Evolutionary conservation across 2,329 filamentous ascomycete species (phyloP), one percentile per base, ranked within the genome.

Genomic region (Diplodia mutila): DNA sequence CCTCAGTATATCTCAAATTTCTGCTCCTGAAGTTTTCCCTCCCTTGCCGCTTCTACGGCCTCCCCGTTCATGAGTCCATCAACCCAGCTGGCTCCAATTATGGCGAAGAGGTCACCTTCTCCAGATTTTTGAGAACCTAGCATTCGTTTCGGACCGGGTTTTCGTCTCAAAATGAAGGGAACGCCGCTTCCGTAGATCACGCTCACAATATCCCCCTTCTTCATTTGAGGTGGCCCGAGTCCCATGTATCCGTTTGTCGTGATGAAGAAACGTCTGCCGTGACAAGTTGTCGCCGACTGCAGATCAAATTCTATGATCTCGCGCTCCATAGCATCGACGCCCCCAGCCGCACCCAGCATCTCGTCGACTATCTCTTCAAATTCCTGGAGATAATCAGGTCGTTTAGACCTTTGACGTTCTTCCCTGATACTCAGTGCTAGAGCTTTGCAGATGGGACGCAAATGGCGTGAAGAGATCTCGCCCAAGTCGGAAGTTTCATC

Each of bases 41-140:
- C 39, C 2, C 16, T 6, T 42, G 5, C 16, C 18, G 39, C 16
- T 7, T 42, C 39, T 7, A 42, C 16, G 18, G 39, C 39, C 5
- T 42, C 39, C 1, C 39, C 39, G 0, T 42, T 8, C 39, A 42
- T 42, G 16, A 42, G 6, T 14, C 39, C 39, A 18, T 42, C 39
- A 6, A 42, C 16, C 6, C 18, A 42, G 7, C 39, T 7, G 4
- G 16, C 16, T 42, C 39, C 39, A 42, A 42, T 18, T 2, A 42
- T n/a, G 39, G 14, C 16, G 16, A 42, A 42, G 16, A 42, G 39
- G 39, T n/a, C 39, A 5, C 6, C 7, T 8, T 8, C 5, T 18
- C 2, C 16, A 0, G 16, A 2, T 0, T 16, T n/a, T 14, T 18
- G 39, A 42, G 4, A 2, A 18, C 39, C 5, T 1, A n/a, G 6